Percentiles rank a stretch among this genome's conserved stretches.
Conservation (phyloP, 495 filamentous ascomycete genomes). For the Apodospora peruviana region DNA sequence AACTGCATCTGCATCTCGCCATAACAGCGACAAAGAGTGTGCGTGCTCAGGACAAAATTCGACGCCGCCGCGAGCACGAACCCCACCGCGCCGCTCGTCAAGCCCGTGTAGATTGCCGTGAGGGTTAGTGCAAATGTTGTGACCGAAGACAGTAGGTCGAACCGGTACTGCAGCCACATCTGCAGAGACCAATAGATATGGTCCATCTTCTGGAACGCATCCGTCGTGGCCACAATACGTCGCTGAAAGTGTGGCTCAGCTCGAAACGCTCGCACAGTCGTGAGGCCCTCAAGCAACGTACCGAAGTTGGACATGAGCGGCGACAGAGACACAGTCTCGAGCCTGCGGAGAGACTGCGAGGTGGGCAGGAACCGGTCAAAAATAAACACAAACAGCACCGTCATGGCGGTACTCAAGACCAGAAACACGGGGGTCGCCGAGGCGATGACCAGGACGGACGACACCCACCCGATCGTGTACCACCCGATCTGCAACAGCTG, state of each 20-base stretch:
- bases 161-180: slow-evolving; percentile 74
- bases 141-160: slow-evolving; percentile 61
- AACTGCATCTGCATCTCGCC: slow-evolving; percentile 86
- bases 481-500: slow-evolving; percentile 63
- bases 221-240: slow-evolving; percentile 67
- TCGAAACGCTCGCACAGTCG: slow-evolving; percentile 71
- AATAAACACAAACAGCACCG: slow-evolving; percentile 55
- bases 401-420: slow-evolving; percentile 60
- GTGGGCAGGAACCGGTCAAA: slow-evolving; percentile 73
- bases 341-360: slow-evolving; percentile 71
- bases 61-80: slow-evolving; percentile 64
- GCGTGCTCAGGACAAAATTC: slow-evolving; percentile 63
- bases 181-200: slow-evolving; percentile 89
- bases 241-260: slow-evolving; percentile 70
- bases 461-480: slow-evolving; percentile 60
- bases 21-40: slow-evolving; percentile 66
- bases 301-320: slow-evolving; percentile 85
- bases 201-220: slow-evolving; percentile 86
- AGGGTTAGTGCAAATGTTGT: slow-evolving; percentile 68
- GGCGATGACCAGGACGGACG: slow-evolving; percentile 68
- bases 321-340: slow-evolving; percentile 79
- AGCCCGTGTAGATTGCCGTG: slow-evolving; percentile 61
- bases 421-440: slow-evolving; percentile 69
- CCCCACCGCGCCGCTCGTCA: slow-evolving; percentile 68
- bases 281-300: slow-evolving; percentile 69